Evolutionary conservation across 2,329 filamentous ascomycete genomes (phyloP), one percentile per base, ranked within the genome.

Genomic region (Xylaria sp.): DNA sequence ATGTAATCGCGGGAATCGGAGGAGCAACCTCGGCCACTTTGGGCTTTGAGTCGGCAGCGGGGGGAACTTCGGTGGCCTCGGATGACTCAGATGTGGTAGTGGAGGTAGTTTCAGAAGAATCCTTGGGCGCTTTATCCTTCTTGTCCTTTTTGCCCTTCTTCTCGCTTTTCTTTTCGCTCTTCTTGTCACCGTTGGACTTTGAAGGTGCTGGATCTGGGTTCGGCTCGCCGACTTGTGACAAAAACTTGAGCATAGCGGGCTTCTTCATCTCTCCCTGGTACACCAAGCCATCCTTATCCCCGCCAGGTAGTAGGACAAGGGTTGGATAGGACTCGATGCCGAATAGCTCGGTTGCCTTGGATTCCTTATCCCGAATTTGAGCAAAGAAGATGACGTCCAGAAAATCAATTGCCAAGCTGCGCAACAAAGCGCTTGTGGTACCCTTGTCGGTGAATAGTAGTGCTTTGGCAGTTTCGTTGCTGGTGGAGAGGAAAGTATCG

Each of bases 391-490:
- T 89, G 65, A 89, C 88, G 42, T 90, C 94, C 31, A 96, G 85
- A 80, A 95, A 99, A 78, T 98, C 96, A 75, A 97, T 93, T 6
- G 96, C 94, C 63, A 98, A 80, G 69, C 93, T 90, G 79, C 92
- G 92, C 72, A 97, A 82, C 28, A 97, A 84, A 11, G 94, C 89
- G 78, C 93, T 95, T 0, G 93, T 95, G 6, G 92, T 91, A 26
- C 94, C 93, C 84, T 98, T 99, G 65, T 97, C 93, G 2, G 93
- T 97, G 81, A 99, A 98, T 3, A 99, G 84, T 40, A 99, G 89
- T 0, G 92, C 94, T 83, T 97, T 97, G 59, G 94, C 88, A 13
- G 86, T 87, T 23, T 92, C 88, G 68, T 89, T 90, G 53, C 88
- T 86, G 66, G 87, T 86, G 10, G 83, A 82, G 59, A 97, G 80